These are phyloP conservation scores for Pyrenophora seminiperda DNA, from an alignment of 2,329 filamentous ascomycete genomes.

Conservation along the genomic window DNA sequence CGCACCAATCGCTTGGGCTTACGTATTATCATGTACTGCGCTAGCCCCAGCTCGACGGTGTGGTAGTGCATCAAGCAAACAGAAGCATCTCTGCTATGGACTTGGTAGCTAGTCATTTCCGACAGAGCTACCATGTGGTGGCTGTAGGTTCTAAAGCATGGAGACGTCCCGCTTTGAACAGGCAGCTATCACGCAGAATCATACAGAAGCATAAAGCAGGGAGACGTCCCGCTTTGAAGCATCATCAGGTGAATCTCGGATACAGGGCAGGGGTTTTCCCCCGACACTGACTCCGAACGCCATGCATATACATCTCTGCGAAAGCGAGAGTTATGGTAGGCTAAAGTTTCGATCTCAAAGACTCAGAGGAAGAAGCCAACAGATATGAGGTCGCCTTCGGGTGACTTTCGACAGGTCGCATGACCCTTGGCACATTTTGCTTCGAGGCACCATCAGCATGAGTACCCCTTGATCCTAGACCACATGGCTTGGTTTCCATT, in stretches of 20 bases:
- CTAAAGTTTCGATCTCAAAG: conserved; percentile 27
- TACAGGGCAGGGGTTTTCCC: conserved; percentile 39
- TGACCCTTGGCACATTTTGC: conserved; percentile 42
- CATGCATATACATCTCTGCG: conserved; percentile 28
- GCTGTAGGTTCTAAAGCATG: not conserved
- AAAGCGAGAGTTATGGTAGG: conserved; percentile 28
- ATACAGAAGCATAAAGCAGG: no score
- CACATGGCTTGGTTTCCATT: no score
- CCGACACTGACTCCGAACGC: conserved; percentile 28
- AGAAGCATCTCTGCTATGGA: no score
- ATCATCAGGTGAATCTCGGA: conserved; percentile 22
- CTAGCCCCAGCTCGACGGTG: conserved; percentile 16
- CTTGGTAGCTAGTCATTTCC: not conserved
- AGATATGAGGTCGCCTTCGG: conserved; percentile 32
- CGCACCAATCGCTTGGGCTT: not conserved
- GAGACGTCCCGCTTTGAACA: not conserved
- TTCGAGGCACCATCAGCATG: conserved; percentile 30
- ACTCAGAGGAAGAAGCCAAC: conserved; percentile 42
- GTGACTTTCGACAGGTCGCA: conserved; percentile 35
- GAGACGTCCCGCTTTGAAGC: not conserved
- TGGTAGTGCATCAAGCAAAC: not conserved
- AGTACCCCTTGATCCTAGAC: not conserved
- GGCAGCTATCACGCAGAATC: not conserved
- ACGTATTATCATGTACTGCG: conserved; percentile 14
- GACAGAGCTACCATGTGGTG: not conserved